Evolutionary conservation across 2,329 filamentous ascomycete species (phyloP), one percentile per base, ranked within the genome.

Genomic region (Coniochaeta sp.): DNA sequence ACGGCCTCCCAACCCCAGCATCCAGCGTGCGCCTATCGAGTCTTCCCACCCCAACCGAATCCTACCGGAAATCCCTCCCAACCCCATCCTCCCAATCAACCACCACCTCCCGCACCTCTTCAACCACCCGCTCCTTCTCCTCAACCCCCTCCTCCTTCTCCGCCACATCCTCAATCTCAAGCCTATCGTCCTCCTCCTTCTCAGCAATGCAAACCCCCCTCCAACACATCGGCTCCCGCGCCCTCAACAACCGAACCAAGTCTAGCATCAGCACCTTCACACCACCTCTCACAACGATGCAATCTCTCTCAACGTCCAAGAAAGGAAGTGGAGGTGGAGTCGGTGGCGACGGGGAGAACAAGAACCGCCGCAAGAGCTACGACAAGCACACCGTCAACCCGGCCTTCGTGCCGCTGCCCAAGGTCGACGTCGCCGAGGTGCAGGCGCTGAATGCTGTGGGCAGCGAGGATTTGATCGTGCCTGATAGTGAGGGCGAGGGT

Each of bases 391-490:
- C 74, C 1, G 64, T 78, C 32, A 79, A 83, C 55, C 76, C 79
- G 3, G 69, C 77, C 0, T 78, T 78, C 57, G 70, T 82, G 6
- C 77, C 79, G 0, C 65, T 82, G 8, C 79, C 79, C 1, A 76
- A 72, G 52, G 77, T 78, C 2, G 76, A 81, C 56, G 54, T 79
- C 24, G 67, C 67, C 7, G 79, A 82, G 57, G 69, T 82, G 3
- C 75, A 75, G 57, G 74, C 76, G 2, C 61, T 82, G 38, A 77
- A 80, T 57, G 61, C 59, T 49, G 56, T 66, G 6, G 79, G 80
- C 13, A 83, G 79, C 58, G 80, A 83, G 60, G 80, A 83, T 52
- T 71, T 79, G 51, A 73, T 83, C 55, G 64, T 77, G 13, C 74
- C 74, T 24, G 77, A 77, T 60, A 79, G 77, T 54, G 75, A 77